phyloP scores from a whole-genome alignment of 2,329 filamentous ascomycete genomes.

The Trichophyton verrucosum region DNA sequence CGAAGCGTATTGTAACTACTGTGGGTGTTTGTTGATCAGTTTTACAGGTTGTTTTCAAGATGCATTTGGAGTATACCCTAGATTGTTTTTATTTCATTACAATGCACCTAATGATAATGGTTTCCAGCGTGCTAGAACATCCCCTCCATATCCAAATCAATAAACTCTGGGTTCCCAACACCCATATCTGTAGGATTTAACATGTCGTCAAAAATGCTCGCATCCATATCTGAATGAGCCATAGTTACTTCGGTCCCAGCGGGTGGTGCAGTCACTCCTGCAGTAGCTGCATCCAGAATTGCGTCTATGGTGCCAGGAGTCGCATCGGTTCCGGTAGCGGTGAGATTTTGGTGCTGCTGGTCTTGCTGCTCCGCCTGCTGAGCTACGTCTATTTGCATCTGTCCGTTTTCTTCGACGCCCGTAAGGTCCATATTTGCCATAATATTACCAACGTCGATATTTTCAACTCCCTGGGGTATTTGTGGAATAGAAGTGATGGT shows the following conservation, averaged over 20 bases:
- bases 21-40: too few relatives aligned
- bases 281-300: constrained; percentile 29
- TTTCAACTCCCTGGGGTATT: constrained; percentile 22
- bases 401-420: constrained; percentile 6
- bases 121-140: constrained; percentile 23
- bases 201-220: constrained; percentile 32
- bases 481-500: constrained; percentile 26
- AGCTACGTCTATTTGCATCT: constrained; percentile 1
- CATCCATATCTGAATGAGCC: constrained; percentile 11
- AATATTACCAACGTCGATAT: constrained; percentile 32
- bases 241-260: constrained; percentile 6
- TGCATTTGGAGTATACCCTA: too few relatives aligned
- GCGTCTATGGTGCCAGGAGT: constrained; percentile 27
- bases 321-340: constrained; percentile 12
- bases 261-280: constrained; percentile 24
- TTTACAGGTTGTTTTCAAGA: too few relatives aligned
- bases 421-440: constrained; percentile 33
- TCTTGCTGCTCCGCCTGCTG: constrained; percentile 6
- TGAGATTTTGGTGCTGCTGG: neutral
- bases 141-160: constrained; percentile 35
- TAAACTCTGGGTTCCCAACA: constrained; percentile 33
- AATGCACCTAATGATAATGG: neutral
- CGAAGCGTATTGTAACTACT: too few relatives aligned
- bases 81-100: neutral
- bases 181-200: constrained; percentile 32